Evolutionary conservation across 345 rosid species (phyloP).

Genomic region (Brassica nigra): DNA sequence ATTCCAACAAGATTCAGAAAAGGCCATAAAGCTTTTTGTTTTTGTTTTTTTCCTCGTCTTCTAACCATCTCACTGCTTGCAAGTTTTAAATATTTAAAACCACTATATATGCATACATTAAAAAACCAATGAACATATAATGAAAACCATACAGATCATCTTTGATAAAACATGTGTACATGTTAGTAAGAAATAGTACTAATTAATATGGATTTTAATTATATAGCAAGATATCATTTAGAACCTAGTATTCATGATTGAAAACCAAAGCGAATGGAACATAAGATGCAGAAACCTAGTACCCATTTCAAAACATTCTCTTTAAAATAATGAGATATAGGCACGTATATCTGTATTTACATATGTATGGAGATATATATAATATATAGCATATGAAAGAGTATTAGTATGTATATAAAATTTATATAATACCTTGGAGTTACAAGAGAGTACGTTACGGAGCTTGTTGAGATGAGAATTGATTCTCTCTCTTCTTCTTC

Average conservation of each 20-base stretch:
- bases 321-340: neutral
- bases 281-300: slow-evolving; percentile 28
- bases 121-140: neutral
- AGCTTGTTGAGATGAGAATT: slow-evolving; percentile 95
- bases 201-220: neutral
- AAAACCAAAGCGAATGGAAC: neutral
- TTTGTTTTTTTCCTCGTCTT: neutral
- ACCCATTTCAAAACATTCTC: neutral
- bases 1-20: slow-evolving; percentile 40
- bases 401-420: neutral
- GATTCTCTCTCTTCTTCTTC: slow-evolving; percentile 85
- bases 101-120: neutral
- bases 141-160: neutral
- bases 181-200: neutral
- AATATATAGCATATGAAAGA: neutral
- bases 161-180: neutral
- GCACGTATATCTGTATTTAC: neutral
- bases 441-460: slow-evolving; percentile 83
- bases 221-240: neutral
- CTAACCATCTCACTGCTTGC: neutral
- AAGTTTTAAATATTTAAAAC: slow-evolving; percentile 8
- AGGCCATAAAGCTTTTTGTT: slow-evolving; percentile 32
- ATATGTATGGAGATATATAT: neutral
- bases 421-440: slow-evolving; percentile 71
- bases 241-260: neutral